Conservation (phyloP, 2,329 filamentous ascomycete genomes). For the Geosmithia morbida region DNA sequence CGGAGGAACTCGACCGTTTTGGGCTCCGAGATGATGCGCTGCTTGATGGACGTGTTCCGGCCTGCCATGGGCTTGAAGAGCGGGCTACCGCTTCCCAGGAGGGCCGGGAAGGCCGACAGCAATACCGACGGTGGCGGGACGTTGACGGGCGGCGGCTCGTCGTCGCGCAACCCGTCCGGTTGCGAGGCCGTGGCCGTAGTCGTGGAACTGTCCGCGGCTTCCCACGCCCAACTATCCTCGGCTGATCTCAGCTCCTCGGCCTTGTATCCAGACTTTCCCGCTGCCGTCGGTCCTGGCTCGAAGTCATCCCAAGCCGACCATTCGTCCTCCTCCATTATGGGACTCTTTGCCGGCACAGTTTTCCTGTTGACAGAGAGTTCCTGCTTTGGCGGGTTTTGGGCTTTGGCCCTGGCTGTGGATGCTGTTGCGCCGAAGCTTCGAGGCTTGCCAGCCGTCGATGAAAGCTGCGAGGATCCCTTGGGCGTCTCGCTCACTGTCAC, state of each 20-base stretch:
- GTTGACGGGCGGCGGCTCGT: slow-evolving; percentile 57
- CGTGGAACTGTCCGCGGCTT: slow-evolving; percentile 25
- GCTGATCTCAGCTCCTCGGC: slow-evolving; percentile 6
- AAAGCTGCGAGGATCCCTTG: slow-evolving; percentile 4
- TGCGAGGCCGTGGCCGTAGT: neutral
- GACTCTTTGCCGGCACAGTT: neutral
- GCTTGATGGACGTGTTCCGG: slow-evolving; percentile 41
- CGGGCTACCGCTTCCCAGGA: slow-evolving; percentile 52
- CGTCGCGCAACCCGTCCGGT: slow-evolving; percentile 9
- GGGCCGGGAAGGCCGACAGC: slow-evolving; percentile 57
- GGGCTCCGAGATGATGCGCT: slow-evolving; percentile 48
- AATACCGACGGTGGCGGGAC: slow-evolving; percentile 79
- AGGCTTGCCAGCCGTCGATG: neutral
- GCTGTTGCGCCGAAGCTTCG: slow-evolving; percentile 11
- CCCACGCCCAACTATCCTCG: slow-evolving; percentile 23
- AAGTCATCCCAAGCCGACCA: slow-evolving; percentile 39
- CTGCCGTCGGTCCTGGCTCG: slow-evolving; percentile 7
- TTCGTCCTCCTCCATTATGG: slow-evolving; percentile 17
- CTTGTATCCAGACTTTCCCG: neutral
- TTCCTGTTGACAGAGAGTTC: neutral
- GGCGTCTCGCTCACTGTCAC: slow-evolving; percentile 4
- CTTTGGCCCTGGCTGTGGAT: slow-evolving; percentile 24
- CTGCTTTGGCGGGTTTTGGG: neutral
- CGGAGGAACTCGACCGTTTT: slow-evolving; percentile 48
- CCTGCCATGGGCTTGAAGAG: slow-evolving; percentile 51